Evolutionary conservation across 2,329 filamentous ascomycete genomes (phyloP).

Genomic region (Fusarium graminum): DNA sequence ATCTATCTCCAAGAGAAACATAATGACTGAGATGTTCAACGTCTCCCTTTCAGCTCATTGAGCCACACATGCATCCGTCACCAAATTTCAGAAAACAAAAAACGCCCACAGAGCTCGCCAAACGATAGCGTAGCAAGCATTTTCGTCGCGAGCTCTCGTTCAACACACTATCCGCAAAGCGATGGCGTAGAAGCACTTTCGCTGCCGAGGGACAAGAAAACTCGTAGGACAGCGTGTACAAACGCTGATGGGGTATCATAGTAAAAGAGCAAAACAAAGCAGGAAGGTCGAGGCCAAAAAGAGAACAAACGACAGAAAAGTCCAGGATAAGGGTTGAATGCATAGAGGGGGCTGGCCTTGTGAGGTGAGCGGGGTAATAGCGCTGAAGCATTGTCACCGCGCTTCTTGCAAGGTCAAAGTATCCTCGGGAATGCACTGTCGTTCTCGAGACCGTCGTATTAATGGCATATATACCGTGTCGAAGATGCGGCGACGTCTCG

Average conservation of each 20-base stretch:
- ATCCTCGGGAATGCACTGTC: conserved; percentile 56
- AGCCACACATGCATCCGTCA: background rate
- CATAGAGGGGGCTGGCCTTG: conserved; percentile 12
- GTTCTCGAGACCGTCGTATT: conserved; percentile 52
- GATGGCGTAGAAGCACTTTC: conserved; percentile 69
- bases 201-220: conserved; percentile 60
- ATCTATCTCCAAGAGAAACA: conserved; percentile 12
- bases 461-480: background rate
- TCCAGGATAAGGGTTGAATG: conserved; percentile 12
- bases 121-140: conserved; percentile 68
- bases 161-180: conserved; percentile 65
- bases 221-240: conserved; percentile 61
- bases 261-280: conserved; percentile 46
- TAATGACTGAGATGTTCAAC: background rate
- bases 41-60: conserved; percentile 12
- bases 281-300: conserved; percentile 37
- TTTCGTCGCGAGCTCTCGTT: conserved; percentile 64
- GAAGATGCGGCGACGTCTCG: background rate
- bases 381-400: conserved; percentile 65
- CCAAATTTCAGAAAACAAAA: conserved; percentile 38
- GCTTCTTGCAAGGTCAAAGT: conserved; percentile 44
- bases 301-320: conserved; percentile 32
- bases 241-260: conserved; percentile 62
- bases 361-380: conserved; percentile 56
- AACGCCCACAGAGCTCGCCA: conserved; percentile 62